These are phyloP conservation scores for Saturnispora zaruensis DNA, from an alignment of 805 yeast genomes.

Conservation along the genomic window DNA sequence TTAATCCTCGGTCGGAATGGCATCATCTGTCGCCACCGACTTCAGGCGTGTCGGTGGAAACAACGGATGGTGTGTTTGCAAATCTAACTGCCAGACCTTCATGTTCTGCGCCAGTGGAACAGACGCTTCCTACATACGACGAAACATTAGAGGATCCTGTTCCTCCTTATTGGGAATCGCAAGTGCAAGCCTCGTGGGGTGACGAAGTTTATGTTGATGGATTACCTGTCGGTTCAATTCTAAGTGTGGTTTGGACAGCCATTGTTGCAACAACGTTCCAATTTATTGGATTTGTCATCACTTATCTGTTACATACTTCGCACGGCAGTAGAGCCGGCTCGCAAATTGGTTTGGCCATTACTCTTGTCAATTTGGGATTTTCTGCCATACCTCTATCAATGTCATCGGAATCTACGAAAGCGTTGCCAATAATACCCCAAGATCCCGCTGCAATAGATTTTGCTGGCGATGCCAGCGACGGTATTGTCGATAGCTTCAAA, in stretches of 20 bases:
- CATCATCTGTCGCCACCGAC: slow-evolving; percentile 15
- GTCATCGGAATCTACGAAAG: slow-evolving; percentile 12
- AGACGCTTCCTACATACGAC: slow-evolving; percentile 78
- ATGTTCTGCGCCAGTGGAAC: slow-evolving; percentile 41
- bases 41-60: slow-evolving; percentile 17
- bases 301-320: slow-evolving; percentile 87
- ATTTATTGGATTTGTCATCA: slow-evolving; percentile 83
- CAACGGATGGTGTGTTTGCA: slow-evolving; percentile 84
- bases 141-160: slow-evolving; percentile 92
- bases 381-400: slow-evolving; percentile 39
- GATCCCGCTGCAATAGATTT: slow-evolving; percentile 53
- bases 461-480: slow-evolving; percentile 15
- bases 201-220: slow-evolving; percentile 95
- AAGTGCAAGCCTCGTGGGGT: slow-evolving; percentile 62
- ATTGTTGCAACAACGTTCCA: slow-evolving; percentile 88
- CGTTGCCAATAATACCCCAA: slow-evolving; percentile 33
- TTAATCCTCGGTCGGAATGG: slow-evolving; percentile 21
- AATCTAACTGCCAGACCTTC: slow-evolving; percentile 83
- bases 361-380: slow-evolving; percentile 65
- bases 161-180: slow-evolving; percentile 95
- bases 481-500: slow-evolving; percentile 22
- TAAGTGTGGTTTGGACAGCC: slow-evolving; percentile 83
- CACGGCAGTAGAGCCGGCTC: slow-evolving; percentile 97
- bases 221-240: slow-evolving; percentile 86
- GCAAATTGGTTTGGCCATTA: slow-evolving; percentile 81